Conservation (phyloP, 2,329 filamentous ascomycete species). For the Colletotrichum siamense region DNA sequence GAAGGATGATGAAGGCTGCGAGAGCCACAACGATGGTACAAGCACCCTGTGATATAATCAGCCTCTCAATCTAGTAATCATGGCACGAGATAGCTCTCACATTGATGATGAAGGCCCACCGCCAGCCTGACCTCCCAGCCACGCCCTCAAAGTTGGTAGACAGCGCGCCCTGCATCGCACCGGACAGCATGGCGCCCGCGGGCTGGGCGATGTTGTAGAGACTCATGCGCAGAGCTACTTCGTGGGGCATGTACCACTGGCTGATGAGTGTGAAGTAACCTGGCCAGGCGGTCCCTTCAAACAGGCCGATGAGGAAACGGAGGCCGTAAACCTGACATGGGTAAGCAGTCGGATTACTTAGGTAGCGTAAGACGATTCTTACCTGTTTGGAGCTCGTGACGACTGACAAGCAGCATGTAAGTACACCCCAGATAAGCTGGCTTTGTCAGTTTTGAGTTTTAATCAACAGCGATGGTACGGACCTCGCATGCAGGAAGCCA, state of each 20-base stretch:
- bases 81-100: neutral
- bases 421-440: neutral
- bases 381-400: slow-evolving; percentile 8
- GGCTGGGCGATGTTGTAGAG: slow-evolving; percentile 57
- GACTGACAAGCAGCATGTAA: slow-evolving; percentile 6
- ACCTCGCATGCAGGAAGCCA: slow-evolving; percentile 31
- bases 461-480: too few species aligned
- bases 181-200: slow-evolving; percentile 59
- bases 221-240: slow-evolving; percentile 55
- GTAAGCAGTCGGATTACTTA: too few species aligned
- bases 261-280: slow-evolving; percentile 40
- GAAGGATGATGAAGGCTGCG: slow-evolving; percentile 9
- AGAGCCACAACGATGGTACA: slow-evolving; percentile 4
- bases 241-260: slow-evolving; percentile 43
- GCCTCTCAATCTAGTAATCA: fast-evolving
- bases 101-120: slow-evolving; percentile 48
- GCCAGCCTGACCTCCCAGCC: slow-evolving; percentile 42
- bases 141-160: slow-evolving; percentile 59
- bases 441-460: too few species aligned
- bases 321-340: slow-evolving; percentile 48
- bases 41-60: neutral
- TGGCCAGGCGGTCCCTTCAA: slow-evolving; percentile 36
- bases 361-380: too few species aligned
- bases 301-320: slow-evolving; percentile 49
- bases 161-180: slow-evolving; percentile 58